A percentile compares a stretch with the other conserved stretches of the same genome.
phyloP scores from a whole-genome alignment of 1,284 basidiomycete species.

The Thecaphora frezii region DNA sequence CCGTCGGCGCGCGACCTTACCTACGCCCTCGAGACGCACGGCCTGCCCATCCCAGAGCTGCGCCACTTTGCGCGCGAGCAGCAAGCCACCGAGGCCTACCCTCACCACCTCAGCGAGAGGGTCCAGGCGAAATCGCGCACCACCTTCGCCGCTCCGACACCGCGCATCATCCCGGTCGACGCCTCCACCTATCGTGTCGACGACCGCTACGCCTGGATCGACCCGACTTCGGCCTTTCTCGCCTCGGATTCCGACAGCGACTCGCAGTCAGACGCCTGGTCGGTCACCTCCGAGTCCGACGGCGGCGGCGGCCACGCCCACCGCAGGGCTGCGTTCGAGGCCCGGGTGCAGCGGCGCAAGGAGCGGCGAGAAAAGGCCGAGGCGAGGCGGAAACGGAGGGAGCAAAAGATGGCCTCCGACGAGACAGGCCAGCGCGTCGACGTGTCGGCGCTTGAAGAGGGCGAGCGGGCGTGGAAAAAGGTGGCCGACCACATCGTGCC shows the following conservation, averaged over 20 bases:
- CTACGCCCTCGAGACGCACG: slow-evolving; percentile 37
- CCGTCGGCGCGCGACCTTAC: slow-evolving; percentile 35
- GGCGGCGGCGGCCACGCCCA: slow-evolving; percentile 10
- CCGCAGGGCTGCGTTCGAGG: slow-evolving; percentile 20
- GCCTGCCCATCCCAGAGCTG: slow-evolving; percentile 27
- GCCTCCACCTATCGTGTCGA: too few relatives aligned
- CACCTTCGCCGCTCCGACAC: slow-evolving; percentile 6
- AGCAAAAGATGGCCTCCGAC: slow-evolving; percentile 8
- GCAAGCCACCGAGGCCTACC: background rate
- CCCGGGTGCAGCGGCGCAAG: slow-evolving; percentile 20
- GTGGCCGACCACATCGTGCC: slow-evolving; percentile 41
- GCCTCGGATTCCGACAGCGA: slow-evolving; percentile 39
- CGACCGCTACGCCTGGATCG: slow-evolving; percentile 8
- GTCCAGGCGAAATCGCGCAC: slow-evolving; percentile 10
- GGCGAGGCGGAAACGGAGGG: slow-evolving; percentile 15
- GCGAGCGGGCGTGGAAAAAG: slow-evolving; percentile 33
- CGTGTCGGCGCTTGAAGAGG: slow-evolving; percentile 18
- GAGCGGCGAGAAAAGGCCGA: slow-evolving; percentile 8
- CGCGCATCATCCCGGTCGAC: background rate
- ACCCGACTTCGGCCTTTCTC: slow-evolving; percentile 19
- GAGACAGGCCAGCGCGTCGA: background rate
- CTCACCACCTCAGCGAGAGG: slow-evolving; percentile 1
- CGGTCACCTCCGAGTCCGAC: slow-evolving; percentile 29
- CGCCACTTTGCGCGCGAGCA: slow-evolving; percentile 21
- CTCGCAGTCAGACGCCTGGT: slow-evolving; percentile 27